Base-by-base conservation (phyloP, 148 eudicot genomes). In the Rhododendron ovatum region DNA sequence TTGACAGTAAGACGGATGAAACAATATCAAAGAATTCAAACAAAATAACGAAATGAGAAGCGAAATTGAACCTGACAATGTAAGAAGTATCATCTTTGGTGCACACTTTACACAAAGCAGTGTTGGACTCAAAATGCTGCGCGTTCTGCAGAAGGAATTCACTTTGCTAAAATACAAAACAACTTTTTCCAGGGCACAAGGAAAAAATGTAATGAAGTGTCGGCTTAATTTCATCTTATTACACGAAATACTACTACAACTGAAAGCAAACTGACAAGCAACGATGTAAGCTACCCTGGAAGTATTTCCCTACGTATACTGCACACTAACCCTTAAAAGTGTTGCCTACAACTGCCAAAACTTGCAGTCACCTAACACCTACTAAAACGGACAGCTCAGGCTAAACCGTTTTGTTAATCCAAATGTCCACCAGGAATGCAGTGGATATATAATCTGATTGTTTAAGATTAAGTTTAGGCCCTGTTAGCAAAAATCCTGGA, bases 61-160 rank as follows among this genome's bases (percentile, higher is more conserved):
- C 3, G 71, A 82, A 85, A 28, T 59, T 76, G 55, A 61, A 94
- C 98, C 98, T 96, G 85, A 91, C 93, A 90, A 90, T 84, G 84
- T 91, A 92, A 53, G 92, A 87, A 89, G 90, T 69, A 69, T 28
- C 83, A 84, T 92, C 95, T 17, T 91, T 93, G 84, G 93, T 90
- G 88, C 57, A 82, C 63, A 94, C 98, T 91, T 95, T 96, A 90
- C 99, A 96, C 85, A 96, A 90, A 78, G 95, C 96, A 53, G 95
- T 94, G 84, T 93, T 92, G 77, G 98, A 84, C 69, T 94, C 96
- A 71, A 96, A 94, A 85, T 92, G 94, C 83, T 95, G 99, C 5
- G 98, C 98, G 88, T 96, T 95, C 99, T 95, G 96, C 89, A 89
- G 7, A 84, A 84, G 77, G 26, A 63, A 30, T 73, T 14, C 73